phyloP scores from a whole-genome alignment of 2,329 filamentous ascomycete genomes.

The Fusarium irregulare region DNA sequence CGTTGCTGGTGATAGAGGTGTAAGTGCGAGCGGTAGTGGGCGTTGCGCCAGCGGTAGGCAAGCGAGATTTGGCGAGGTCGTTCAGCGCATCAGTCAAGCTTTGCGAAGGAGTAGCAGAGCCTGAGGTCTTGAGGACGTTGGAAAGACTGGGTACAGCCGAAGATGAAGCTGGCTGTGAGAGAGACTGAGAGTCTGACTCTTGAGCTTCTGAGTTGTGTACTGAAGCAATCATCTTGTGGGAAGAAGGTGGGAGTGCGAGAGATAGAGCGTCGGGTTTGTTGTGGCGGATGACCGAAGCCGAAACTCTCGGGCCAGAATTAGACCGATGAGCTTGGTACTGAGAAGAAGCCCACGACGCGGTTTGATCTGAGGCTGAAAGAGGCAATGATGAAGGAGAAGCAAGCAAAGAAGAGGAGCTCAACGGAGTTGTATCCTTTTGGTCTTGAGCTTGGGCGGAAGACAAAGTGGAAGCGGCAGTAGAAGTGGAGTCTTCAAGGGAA shows the following conservation, averaged over 20 bases:
- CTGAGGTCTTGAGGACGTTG: slow-evolving; percentile 39
- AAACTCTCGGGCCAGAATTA: slow-evolving; percentile 79
- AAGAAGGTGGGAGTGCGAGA: slow-evolving; percentile 50
- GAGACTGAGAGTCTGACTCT: slow-evolving; percentile 50
- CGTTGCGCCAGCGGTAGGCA: slow-evolving; percentile 42
- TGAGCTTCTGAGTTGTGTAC: slow-evolving; percentile 52
- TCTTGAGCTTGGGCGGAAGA: slow-evolving; percentile 5
- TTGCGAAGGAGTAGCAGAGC: slow-evolving; percentile 62
- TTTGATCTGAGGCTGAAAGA: slow-evolving; percentile 10
- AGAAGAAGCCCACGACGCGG: slow-evolving; percentile 44
- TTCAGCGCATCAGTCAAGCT: slow-evolving; percentile 72
- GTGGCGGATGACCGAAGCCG: slow-evolving; percentile 74
- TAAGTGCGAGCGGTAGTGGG: slow-evolving; percentile 40
- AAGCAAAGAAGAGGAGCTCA: slow-evolving; percentile 5
- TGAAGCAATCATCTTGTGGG: slow-evolving; percentile 63
- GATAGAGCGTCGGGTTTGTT: slow-evolving; percentile 73
- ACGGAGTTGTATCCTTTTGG: slow-evolving; percentile 1
- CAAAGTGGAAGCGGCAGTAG: background rate
- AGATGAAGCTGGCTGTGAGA: slow-evolving; percentile 9
- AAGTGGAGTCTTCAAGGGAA: slow-evolving; percentile 35
- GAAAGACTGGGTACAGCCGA: slow-evolving; percentile 11
- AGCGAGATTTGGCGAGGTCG: slow-evolving; percentile 60
- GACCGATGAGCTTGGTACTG: slow-evolving; percentile 18
- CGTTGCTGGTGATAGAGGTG: slow-evolving; percentile 21
- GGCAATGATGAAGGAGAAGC: slow-evolving; percentile 20